Evolutionary conservation across 768 basidiomycete species (phyloP), one percentile per base, ranked within the genome.

Genomic region (Russula griseocarnosa): DNA sequence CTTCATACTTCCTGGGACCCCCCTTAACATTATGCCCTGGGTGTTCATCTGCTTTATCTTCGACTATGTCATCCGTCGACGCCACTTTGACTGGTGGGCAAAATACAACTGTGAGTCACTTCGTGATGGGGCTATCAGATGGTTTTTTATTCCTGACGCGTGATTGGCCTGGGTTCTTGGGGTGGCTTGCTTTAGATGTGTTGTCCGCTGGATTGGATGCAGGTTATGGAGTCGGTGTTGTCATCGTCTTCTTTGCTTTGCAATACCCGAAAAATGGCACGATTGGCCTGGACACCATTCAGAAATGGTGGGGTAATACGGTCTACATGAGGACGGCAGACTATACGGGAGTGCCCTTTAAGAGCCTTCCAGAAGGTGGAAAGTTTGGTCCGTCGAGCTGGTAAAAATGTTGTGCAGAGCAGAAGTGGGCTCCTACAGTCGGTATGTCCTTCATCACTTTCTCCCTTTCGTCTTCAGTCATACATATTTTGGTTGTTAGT

Each of bases 251-350:
- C 76, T 34, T 34, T 34, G 10, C 5, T 70, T n/a, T n/a, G n/a
- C n/a, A n/a, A n/a, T n/a, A n/a, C n/a, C n/a, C n/a, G n/a, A n/a
- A n/a, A n/a, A n/a, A n/a, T n/a, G n/a, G n/a, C n/a, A n/a, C n/a
- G n/a, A n/a, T n/a, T n/a, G n/a, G n/a, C n/a, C n/a, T n/a, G 13
- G 74, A 76, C 38, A 85, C 64, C 8, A 71, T 90, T 46, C 81
- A 82, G 65, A 58, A 66, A 3, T 90, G 88, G 89, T 89, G 87
- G 88, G 89, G 88, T 13, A 90, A 90, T 66, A 81, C 75, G 65
- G 71, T 74, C 7, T 73, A 52, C 67, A 3, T 52, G 36, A 70
- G 72, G 0, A 78, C 74, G 3, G 77, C 70, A 1, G 77, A 78
- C 53, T 70, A 52, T 1, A 20, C 34, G 2, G 67, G 67, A 14